These are phyloP conservation scores for Acanthamoeba comandoni DNA, from an alignment of 208 protist genomes.

Conservation along the genomic window DNA sequence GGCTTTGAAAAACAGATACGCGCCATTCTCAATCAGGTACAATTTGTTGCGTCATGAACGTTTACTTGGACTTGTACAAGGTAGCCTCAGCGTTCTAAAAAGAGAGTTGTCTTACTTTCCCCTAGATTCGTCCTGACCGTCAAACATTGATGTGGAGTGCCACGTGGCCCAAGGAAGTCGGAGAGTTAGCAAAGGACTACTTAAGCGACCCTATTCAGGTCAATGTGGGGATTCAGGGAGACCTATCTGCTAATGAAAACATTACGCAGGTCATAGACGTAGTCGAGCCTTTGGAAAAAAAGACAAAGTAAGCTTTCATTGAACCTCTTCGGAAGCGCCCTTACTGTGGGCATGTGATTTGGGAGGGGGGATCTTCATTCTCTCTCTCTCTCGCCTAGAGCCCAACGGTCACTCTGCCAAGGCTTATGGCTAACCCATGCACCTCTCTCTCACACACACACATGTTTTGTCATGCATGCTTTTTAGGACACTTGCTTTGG, in stretches of 20 bases:
- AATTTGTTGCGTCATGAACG: background rate
- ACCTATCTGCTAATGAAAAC: slow-evolving; percentile 81
- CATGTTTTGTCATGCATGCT: slow-evolving; percentile 63
- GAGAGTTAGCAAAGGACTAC: slow-evolving; percentile 87
- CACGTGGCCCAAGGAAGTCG: slow-evolving; percentile 91
- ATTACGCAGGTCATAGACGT: slow-evolving; percentile 85
- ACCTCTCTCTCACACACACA: too few relatives aligned
- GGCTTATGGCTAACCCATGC: too few relatives aligned
- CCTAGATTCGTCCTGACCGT: slow-evolving; percentile 87
- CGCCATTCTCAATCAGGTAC: slow-evolving; percentile 82
- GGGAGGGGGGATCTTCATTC: background rate
- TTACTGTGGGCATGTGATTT: background rate
- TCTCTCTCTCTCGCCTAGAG: background rate
- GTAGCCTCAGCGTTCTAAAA: background rate
- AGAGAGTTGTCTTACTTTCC: background rate
- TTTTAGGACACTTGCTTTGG: too few relatives aligned
- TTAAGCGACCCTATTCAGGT: slow-evolving; percentile 88
- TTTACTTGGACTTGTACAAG: background rate
- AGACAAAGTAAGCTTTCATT: slow-evolving; percentile 17
- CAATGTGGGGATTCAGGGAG: slow-evolving; percentile 85
- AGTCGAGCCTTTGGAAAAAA: slow-evolving; percentile 74
- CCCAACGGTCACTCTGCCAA: too few relatives aligned
- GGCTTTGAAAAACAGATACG: slow-evolving; percentile 92
- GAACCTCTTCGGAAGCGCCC: background rate
- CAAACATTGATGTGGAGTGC: slow-evolving; percentile 93